A percentile compares a stretch with the other conserved stretches of the same genome.
These are phyloP conservation scores for Pelargonium myrrhifolium DNA, from an alignment of 441 rosid genomes.

Conservation along the genomic window DNA sequence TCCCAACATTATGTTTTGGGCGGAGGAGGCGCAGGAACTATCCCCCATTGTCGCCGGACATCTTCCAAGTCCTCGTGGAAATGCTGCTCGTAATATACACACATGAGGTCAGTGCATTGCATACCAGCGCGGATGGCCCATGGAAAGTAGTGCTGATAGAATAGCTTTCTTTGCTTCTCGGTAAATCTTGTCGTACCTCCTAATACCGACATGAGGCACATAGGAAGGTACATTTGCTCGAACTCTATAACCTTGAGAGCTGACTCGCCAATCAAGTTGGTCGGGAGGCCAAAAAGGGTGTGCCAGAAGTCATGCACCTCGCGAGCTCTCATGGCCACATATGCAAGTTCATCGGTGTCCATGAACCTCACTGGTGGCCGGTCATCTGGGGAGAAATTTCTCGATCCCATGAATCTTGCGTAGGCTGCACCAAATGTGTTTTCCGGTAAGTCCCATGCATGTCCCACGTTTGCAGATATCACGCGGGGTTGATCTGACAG, in stretches of 20 bases:
- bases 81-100: constrained; percentile 65
- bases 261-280: constrained; percentile 79
- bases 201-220: constrained; percentile 78
- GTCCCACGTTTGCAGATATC: constrained; percentile 52
- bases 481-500: constrained; percentile 73
- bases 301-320: constrained; percentile 96
- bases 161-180: constrained; percentile 65
- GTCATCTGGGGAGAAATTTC: constrained; percentile 86
- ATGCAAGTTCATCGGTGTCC: constrained; percentile 82
- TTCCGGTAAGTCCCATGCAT: constrained; percentile 79
- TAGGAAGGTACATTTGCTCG: constrained; percentile 81
- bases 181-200: constrained; percentile 73
- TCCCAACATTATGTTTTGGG: constrained; percentile 20
- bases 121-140: constrained; percentile 74
- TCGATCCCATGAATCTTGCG: constrained; percentile 85
- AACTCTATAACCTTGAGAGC: constrained; percentile 88
- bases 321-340: constrained; percentile 76
- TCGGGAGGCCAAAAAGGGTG: constrained; percentile 74
- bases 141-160: constrained; percentile 70
- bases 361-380: constrained; percentile 84
- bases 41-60: constrained; percentile 64
- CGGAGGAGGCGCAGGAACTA: constrained; percentile 48
- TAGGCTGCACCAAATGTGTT: constrained; percentile 90
- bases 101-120: constrained; percentile 73
- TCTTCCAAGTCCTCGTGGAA: constrained; percentile 73